Base-by-base conservation (phyloP, 106 monocot genomes). In the Dioscorea zingiberensis region DNA sequence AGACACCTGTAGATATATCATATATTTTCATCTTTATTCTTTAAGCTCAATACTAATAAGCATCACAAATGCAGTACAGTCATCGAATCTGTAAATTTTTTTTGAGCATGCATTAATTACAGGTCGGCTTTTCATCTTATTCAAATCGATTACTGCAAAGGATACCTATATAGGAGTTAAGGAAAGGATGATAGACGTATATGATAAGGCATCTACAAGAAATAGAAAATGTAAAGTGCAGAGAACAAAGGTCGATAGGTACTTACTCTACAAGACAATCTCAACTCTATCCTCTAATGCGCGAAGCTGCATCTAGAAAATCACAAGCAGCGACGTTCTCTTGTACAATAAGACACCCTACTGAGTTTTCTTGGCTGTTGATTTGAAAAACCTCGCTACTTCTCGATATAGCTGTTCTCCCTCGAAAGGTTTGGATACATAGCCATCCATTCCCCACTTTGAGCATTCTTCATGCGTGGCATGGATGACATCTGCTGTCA, bases 351-450 rank as follows among this genome's bases (percentile, higher is more conserved):
- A 3, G 2, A 60, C 18, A 27, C 68, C 73, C 77, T 83, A 73
- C 62, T 77, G 73, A 68, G 49, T 78, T 44, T 82, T 81, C 59
- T 77, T 78, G 21, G 74, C 60, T 2, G 67, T 65, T 27, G 74
- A 67, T 66, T 80, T 74, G 68, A 95, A 91, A 78, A 95, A 95
- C 7, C 87, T 69, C 25, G 74, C 78, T 46, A 91, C 95, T 85
- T 95, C 91, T 55, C 84, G 77, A 75, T 99, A 99, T 29, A 99
- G 73, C 32, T 99, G 93, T 65, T 99, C 98, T 64, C 79, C 98
- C 78, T 99, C 98, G 72, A 99, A 99, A 71, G 93, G 98, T 70
- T 99, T 99, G n/a, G 98, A 99, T 27, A 99, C 98, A 70, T 99
- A 99, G 3, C 98, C 98, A 81, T 99, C 93, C 98, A 99, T 99